Percentiles rank a stretch among this genome's conserved stretches.
These are phyloP conservation scores for Prunella vulgaris DNA, from an alignment of 257 asterid genomes.

Conservation along the genomic window DNA sequence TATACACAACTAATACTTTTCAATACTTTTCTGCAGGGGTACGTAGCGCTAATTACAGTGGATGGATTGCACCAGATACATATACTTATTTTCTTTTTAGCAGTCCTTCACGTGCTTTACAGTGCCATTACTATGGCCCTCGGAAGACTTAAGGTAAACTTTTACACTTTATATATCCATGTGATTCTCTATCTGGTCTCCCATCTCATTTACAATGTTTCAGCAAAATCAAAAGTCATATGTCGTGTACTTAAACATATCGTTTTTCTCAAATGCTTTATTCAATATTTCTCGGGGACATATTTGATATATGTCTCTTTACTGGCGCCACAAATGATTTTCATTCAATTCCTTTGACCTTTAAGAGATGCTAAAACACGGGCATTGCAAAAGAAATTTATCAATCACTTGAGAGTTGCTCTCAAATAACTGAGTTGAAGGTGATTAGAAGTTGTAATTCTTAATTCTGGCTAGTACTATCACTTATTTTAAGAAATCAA, in stretches of 20 bases:
- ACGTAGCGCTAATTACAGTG: conserved; percentile 52
- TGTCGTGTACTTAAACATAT: not conserved
- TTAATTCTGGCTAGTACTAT: not conserved
- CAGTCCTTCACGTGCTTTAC: conserved; percentile 74
- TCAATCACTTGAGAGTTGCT: not conserved
- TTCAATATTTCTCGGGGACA: not conserved
- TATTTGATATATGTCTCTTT: not conserved
- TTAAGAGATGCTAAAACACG: not conserved
- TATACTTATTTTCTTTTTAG: conserved; percentile 89
- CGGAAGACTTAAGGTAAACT: conserved; percentile 78
- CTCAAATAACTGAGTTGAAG: not conserved
- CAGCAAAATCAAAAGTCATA: not conserved
- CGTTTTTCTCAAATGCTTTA: not conserved
- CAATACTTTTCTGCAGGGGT: conserved; percentile 43
- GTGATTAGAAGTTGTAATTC: not conserved
- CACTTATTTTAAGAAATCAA: not conserved
- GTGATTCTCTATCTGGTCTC: not conserved
- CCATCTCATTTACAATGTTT: not conserved
- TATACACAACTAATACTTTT: not conserved
- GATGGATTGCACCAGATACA: conserved; percentile 89
- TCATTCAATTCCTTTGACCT: not conserved
- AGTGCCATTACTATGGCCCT: conserved; percentile 87
- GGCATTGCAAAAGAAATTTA: not conserved
- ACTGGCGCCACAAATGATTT: not conserved
- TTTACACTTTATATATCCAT: not conserved